These are phyloP conservation scores for Viridothelium virens DNA, from an alignment of 495 filamentous ascomycete species.

Conservation along the genomic window DNA sequence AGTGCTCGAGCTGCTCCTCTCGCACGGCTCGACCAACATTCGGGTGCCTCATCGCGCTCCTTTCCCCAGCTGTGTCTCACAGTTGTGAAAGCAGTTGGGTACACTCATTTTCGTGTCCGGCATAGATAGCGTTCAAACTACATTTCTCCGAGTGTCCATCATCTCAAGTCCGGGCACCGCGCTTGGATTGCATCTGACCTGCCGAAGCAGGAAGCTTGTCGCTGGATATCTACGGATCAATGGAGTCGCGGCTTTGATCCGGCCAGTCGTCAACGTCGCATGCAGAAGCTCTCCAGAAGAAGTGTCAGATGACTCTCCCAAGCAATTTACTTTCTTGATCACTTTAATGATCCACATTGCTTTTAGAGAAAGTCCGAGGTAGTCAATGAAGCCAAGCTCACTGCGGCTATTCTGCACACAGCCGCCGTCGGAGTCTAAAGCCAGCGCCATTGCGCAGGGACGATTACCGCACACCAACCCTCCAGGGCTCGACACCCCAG, in stretches of 20 bases:
- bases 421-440: conserved; percentile 3
- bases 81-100: not conserved
- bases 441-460: conserved; percentile 11
- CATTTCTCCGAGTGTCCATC: not conserved
- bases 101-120: not conserved
- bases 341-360: not conserved
- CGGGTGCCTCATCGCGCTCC: not conserved
- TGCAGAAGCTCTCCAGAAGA: not conserved
- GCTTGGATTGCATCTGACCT: not conserved
- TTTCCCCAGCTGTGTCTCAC: conserved; percentile 2
- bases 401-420: conserved; percentile 4
- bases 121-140: not conserved
- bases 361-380: not conserved
- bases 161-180: not conserved
- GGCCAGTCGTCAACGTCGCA: not conserved
- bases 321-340: not conserved
- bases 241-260: conserved; percentile 1
- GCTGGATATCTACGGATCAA: conserved; percentile 3
- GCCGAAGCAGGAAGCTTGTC: conserved; percentile 1
- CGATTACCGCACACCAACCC: conserved; percentile 5
- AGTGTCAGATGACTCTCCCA: not conserved
- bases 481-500: conserved; percentile 9
- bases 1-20: not conserved
- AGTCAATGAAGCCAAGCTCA: conserved; percentile 3
- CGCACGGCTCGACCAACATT: conserved; percentile 1